Base-by-base conservation (phyloP, 352 stramenopile genomes). In the Phytophthora cajani region DNA sequence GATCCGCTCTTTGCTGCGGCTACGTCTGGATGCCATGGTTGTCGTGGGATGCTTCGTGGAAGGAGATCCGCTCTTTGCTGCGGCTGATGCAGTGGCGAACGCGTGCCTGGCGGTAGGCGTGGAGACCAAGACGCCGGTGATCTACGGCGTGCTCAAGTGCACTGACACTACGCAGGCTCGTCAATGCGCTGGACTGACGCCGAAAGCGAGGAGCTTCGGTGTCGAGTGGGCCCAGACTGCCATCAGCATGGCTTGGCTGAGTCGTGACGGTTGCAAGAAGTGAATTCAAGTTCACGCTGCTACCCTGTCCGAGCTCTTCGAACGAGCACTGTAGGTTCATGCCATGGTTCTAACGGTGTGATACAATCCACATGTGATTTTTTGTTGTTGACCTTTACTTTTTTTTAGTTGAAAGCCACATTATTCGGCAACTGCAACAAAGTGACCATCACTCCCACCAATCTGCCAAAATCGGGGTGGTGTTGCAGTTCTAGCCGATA, bases 201-300 rank as follows among this genome's bases (percentile, higher is more conserved):
- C 21, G 14, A 52, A 36, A 27, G 17, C 8, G 19, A 27, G 27
- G 14, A 64, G 46, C 54, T 63, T 72, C 44, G 71, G 66, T 9
- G 72, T 91, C 10, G 90, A 94, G 64, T 98, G 90, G 92, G 93
- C 87, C 30, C 94, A 93, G 64, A 96, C 89, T 32, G 92, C 93
- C 8, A 89, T 98, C n/a, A 88, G 96, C 79, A 98, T 98, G 93
- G 91, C 89, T 32, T 33, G n/a, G 33, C 33, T 49, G n/a, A 49
- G 23, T 25, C 55, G 21, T 38, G 33, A 38, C 3, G 38, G 8
- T 9, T 9, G 27, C 49, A 55, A 55, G 49, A 19, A 33, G 23
- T 55, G 49, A 38, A 7, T 17, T 19, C 23, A 54, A 54, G 19
- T 16, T 27, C 47, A 27, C 47, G 7, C 47, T 10, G 8, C 30